These are phyloP conservation scores for Emmonsia crescens DNA, from an alignment of 2,329 filamentous ascomycete genomes.

Conservation along the genomic window DNA sequence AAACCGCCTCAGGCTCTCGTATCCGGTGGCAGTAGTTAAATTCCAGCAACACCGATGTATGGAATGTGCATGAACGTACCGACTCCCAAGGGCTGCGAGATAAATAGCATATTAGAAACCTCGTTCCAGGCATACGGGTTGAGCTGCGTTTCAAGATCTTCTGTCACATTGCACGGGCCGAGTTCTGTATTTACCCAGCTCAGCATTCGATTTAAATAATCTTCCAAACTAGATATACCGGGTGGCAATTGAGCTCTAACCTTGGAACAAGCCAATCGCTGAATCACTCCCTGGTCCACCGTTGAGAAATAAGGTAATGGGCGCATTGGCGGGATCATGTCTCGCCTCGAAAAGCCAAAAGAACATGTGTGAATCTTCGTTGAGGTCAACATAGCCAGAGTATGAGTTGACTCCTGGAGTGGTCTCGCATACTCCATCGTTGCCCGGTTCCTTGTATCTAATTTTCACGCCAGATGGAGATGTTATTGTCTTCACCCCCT, in stretches of 20 bases:
- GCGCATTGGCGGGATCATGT: slow-evolving; percentile 44
- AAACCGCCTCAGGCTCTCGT: background rate
- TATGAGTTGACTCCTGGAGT: slow-evolving; percentile 46
- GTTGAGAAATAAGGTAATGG: slow-evolving; percentile 52
- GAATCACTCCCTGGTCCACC: slow-evolving; percentile 51
- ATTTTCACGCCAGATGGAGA: slow-evolving; percentile 40
- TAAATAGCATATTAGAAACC: slow-evolving; percentile 54
- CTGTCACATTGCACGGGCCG: slow-evolving; percentile 37
- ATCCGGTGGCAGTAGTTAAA: background rate
- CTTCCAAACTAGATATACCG: too few species aligned
- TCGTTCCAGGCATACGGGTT: slow-evolving; percentile 53
- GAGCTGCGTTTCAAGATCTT: slow-evolving; percentile 34
- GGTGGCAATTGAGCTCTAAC: too few species aligned
- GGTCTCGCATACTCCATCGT: slow-evolving; percentile 42
- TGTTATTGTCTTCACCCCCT: slow-evolving; percentile 28
- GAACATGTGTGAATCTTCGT: slow-evolving; percentile 53
- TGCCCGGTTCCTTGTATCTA: slow-evolving; percentile 44
- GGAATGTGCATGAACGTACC: slow-evolving; percentile 49
- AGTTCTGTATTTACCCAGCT: too few species aligned
- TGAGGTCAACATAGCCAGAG: slow-evolving; percentile 48
- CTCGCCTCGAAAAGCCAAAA: slow-evolving; percentile 56
- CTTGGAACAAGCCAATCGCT: slow-evolving; percentile 40
- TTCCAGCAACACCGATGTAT: slow-evolving; percentile 47
- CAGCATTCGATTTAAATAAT: too few species aligned
- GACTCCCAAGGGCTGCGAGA: slow-evolving; percentile 54